Base-by-base conservation (phyloP, 2,329 filamentous ascomycete genomes). In the Cercospora sp. region DNA sequence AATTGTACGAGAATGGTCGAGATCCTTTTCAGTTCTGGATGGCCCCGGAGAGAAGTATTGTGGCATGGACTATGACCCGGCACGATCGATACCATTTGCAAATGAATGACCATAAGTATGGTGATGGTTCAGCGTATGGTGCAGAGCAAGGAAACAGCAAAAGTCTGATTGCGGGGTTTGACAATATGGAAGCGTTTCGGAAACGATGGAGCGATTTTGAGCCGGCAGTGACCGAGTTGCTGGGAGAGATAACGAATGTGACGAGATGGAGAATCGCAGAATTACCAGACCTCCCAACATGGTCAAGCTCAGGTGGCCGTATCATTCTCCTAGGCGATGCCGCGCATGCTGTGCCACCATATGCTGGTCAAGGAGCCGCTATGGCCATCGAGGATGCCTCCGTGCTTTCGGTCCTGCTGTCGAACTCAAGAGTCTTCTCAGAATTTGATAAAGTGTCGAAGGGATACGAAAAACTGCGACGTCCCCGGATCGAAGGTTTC, bases 371-470 rank as follows among this genome's bases (percentile, higher is more conserved):
- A 55, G 66, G 66, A 20, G 66, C 66, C 31, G 66, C 66, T 2
- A 67, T 64, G 55, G 66, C 66, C 10, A 67, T 67, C 18, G 65
- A 67, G 18, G 66, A 67, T 48, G 66, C 61, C 20, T 61, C 61
- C 1, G 39, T 67, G 1, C 66, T 67, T 20, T 39, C 66, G 1
- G 60, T 57, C 12, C 57, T 67, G 10, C 13, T 67, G 3, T 53
- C 61, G 10, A 36, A 23, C 20, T 30, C 55, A 16, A 28, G 13
- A n/a, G 12, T 16, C 18, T 45, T 48, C 16, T 33, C 36, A 13
- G 39, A 51, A 12, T 28, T 58, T 13, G n/a, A n/a, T 16, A 31
- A 51, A 26, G 42, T 64, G 7, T 30, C 51, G 31, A 53, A 45
- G 16, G 45, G 61, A 13, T 67, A 67, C 26, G 66, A 67, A 12